Evolutionary conservation across 2,329 filamentous ascomycete genomes (phyloP).

Genomic region (Cordyceps cicadae): DNA sequence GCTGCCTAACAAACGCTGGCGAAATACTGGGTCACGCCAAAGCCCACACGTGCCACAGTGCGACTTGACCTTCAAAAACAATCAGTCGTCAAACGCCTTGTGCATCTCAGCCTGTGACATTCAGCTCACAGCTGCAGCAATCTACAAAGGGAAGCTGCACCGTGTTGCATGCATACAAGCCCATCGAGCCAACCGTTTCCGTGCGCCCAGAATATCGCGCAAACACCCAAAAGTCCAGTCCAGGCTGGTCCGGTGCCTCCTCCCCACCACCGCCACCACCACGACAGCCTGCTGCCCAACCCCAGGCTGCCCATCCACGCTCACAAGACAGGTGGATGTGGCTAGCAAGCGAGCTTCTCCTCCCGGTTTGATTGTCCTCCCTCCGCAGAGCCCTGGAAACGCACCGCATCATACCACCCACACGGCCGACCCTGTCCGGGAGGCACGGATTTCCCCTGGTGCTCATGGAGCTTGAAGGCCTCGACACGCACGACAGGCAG

Average conservation of each 20-base stretch:
- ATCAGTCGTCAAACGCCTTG: background rate
- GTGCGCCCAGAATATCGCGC: slow-evolving; percentile 8
- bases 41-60: slow-evolving; percentile 2
- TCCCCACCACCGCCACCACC: background rate
- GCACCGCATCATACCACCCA: background rate
- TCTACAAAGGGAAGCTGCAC: background rate
- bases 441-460: background rate
- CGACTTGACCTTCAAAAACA: background rate
- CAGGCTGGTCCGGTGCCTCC: background rate
- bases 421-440: background rate
- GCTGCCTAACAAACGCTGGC: background rate
- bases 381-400: background rate
- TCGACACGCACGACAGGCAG: slow-evolving; percentile 1
- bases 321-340: background rate
- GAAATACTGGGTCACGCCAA: slow-evolving; percentile 3
- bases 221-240: background rate
- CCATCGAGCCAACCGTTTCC: background rate
- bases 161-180: background rate
- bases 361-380: background rate
- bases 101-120: background rate
- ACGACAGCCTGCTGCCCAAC: slow-evolving; percentile 4
- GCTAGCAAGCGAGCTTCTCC: background rate
- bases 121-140: background rate
- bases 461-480: slow-evolving; percentile 3
- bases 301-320: background rate